These are phyloP conservation scores for Candida tetrigidarum DNA, from an alignment of 1,139 yeast genomes.

Conservation along the genomic window DNA sequence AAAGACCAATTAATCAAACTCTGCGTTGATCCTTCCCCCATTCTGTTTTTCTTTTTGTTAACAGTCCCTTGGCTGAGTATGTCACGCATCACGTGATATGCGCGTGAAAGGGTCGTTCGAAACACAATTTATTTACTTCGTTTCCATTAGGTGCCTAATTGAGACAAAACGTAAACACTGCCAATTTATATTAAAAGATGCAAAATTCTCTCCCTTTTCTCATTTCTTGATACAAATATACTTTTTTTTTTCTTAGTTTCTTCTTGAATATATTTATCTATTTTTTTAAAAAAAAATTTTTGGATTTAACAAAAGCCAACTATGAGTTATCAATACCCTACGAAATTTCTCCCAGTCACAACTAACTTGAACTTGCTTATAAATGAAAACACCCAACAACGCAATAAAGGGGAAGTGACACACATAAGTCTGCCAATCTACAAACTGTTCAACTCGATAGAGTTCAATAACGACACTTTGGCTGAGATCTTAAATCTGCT, in stretches of 20 bases:
- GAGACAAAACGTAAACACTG: constrained; percentile 13
- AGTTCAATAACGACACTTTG: constrained; percentile 31
- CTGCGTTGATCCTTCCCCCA: no score
- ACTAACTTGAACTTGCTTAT: constrained; percentile 27
- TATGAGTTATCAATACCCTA: constrained; percentile 13
- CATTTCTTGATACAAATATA: no score
- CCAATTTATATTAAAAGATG: constrained; percentile 7
- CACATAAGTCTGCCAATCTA: constrained; percentile 8
- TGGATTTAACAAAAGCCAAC: no score
- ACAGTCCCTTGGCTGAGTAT: no score
- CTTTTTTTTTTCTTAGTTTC: background rate
- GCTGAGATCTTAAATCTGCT: constrained; percentile 30
- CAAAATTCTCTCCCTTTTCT: background rate
- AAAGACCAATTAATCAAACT: no score
- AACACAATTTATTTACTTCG: background rate
- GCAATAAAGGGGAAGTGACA: background rate
- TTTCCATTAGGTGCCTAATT: no score
- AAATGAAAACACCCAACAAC: constrained; percentile 20
- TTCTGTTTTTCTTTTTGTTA: no score
- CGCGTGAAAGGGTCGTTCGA: background rate
- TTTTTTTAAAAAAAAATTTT: no score
- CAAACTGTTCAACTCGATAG: constrained; percentile 9
- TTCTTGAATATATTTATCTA: background rate
- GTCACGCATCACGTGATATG: background rate
- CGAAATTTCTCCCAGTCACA: constrained; percentile 25